Evolutionary conservation across 2,329 filamentous ascomycete species (phyloP), one percentile per base, ranked within the genome.

Genomic region (Aureobasidium pullulans): DNA sequence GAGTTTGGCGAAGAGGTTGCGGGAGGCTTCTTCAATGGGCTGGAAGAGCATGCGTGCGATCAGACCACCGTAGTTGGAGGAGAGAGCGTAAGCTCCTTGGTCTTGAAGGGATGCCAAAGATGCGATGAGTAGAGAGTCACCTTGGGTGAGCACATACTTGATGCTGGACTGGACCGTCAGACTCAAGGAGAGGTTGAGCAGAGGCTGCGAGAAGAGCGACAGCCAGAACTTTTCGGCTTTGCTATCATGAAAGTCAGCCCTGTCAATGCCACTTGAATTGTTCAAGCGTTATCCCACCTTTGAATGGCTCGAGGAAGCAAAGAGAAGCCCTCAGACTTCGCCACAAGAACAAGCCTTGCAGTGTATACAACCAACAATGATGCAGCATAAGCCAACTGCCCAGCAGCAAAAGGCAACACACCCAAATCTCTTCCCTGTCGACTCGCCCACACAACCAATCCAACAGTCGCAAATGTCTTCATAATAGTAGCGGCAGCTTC

Each of bases 71-170:
- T 80, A 99, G 73, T 97, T 99, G 67, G 91, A 91, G 56, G 93
- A 94, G 5, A 99, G 81, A 0, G 92, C 90, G 69, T 97, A 99
- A 37, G 90, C 85, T 13, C 94, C 94, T 75, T 97, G 94, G 4
- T 92, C 88, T 43, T 84, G 79, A 1, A 94, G 82, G 0, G 85
- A 85, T 6, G 92, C 87, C 60, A 97, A 79, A 11, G 86, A 76
- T 15, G 89, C 87, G 63, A 99, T 87, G 52, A 97, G 84, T 65
- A 97, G 83, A 1, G 91, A 90, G 75, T 99, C 94, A 61, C 93
- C 94, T 74, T 97, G 91, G 0, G 94, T 97, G 56, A 99, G 82
- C 56, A 97, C 71, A 71, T 97, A 93, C 73, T 99, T 99, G 67
- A 97, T 84, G 19, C 90, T 75, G 37, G 89, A 92, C 74, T 99